A percentile compares a stretch with the other conserved stretches of the same genome.
Conservation (phyloP, 2,329 filamentous ascomycete species). For the Epichloe scottii region DNA sequence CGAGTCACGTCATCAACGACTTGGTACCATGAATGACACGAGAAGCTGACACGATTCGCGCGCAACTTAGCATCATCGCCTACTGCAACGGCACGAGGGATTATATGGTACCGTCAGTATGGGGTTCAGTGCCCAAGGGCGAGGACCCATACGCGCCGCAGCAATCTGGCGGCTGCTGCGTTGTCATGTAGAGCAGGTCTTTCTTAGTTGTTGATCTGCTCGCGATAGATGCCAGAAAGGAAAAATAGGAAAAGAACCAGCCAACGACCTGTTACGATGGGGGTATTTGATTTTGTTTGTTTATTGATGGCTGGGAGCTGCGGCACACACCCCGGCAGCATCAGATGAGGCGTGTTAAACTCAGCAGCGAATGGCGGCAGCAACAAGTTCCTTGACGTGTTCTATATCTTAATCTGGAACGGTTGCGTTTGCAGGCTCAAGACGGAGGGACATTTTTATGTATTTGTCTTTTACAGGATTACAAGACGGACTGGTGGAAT, state of each 20-base stretch:
- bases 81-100: conserved; percentile 98
- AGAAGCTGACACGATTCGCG: conserved; percentile 1
- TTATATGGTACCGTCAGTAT: conserved; percentile 97
- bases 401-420: conserved; percentile 4
- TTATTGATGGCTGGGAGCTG: background rate
- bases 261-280: conserved; percentile 5
- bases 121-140: conserved; percentile 86
- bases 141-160: conserved; percentile 98
- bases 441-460: background rate
- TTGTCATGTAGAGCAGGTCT: conserved; percentile 61
- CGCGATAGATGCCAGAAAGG: conserved; percentile 1
- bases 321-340: background rate
- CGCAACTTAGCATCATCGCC: conserved; percentile 64
- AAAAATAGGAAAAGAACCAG: conserved; percentile 4
- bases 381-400: conserved; percentile 2
- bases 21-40: no score
- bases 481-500: background rate
- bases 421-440: background rate
- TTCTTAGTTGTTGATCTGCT: background rate
- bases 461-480: background rate
- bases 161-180: conserved; percentile 84
- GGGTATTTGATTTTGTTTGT: conserved; percentile 3
- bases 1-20: background rate
- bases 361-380: background rate
- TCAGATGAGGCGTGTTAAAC: background rate